These are phyloP conservation scores for Sporobolomyces pararoseus DNA, from an alignment of 768 basidiomycete genomes.

Conservation along the genomic window DNA sequence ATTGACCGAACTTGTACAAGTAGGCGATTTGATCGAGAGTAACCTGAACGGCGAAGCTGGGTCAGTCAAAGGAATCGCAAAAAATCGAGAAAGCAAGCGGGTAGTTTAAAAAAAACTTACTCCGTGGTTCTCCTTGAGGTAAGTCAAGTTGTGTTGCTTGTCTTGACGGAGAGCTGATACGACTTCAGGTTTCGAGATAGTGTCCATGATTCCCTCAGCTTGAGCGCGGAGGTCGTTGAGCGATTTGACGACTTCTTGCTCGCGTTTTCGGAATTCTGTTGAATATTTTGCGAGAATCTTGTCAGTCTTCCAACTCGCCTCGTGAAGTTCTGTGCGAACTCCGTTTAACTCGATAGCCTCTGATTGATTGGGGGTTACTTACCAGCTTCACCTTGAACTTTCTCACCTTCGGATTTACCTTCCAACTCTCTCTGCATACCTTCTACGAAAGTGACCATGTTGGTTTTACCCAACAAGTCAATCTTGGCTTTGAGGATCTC, in stretches of 20 bases:
- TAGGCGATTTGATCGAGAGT: conserved; percentile 91
- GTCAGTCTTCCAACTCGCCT: background rate
- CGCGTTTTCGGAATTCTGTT: conserved; percentile 77
- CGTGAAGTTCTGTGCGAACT: too few species aligned
- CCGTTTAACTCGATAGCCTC: too few species aligned
- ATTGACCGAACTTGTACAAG: conserved; percentile 95
- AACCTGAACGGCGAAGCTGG: conserved; percentile 58
- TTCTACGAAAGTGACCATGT: conserved; percentile 94
- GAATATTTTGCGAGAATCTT: background rate
- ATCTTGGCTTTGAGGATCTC: conserved; percentile 87
- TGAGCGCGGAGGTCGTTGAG: conserved; percentile 81
- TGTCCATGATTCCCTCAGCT: conserved; percentile 86
- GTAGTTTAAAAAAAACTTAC: conserved; percentile 54
- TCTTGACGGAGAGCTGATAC: conserved; percentile 91
- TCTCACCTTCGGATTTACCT: conserved; percentile 57
- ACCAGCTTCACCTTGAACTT: conserved; percentile 63
- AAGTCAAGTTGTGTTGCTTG: conserved; percentile 91
- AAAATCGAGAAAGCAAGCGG: background rate
- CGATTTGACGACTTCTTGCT: conserved; percentile 73
- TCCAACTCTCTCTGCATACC: conserved; percentile 73
- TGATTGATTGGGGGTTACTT: background rate
- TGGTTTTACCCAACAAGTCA: conserved; percentile 87
- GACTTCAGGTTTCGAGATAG: conserved; percentile 95
- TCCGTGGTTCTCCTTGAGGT: conserved; percentile 86
- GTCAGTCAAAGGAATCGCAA: background rate